Evolutionary conservation across 805 yeast species (phyloP), one percentile per base, ranked within the genome.

Genomic region (Saccharomycopsis capsularis): DNA sequence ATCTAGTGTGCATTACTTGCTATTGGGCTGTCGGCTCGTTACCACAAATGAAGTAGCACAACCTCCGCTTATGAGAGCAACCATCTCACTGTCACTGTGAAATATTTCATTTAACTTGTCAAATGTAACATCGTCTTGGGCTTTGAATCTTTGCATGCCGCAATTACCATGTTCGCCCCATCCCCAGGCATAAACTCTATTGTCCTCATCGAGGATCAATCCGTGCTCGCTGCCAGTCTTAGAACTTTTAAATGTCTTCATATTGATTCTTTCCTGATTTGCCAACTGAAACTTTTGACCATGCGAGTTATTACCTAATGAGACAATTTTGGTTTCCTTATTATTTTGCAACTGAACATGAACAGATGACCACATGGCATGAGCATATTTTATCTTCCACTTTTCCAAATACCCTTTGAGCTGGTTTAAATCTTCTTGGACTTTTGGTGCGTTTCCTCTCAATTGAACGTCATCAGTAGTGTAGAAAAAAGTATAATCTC

Each of bases 81-180:
- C 38, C 32, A 7, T 7, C 19, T 34, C 19, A 6, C n/a, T n/a
- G n/a, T 9, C n/a, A 9, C 15, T 22, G 21, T 13, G 13, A 11
- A 32, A 22, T 3, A 19, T 19, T 23, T 32, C 32, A 29, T 42
- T 30, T 19, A 21, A 15, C 29, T 21, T 21, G 24, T 32, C 43
- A 19, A 25, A 25, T 15, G 23, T 15, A 5, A 36, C 29, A 7
- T 36, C 36, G 18, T 44, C 29, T 5, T 25, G 38, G 19, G 16
- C 30, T 15, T 13, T 29, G 19, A 18, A 29, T 25, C 15, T 45
- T 41, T 62, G 60, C 1, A 48, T 44, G 0, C 96, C 95, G 65
- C 98, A 91, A 61, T 91, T 91, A 0, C 99, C 99, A 63, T 91
- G 99, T 60, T 93, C 98, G 13, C 96, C 97, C 99, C 99, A 91